These are phyloP conservation scores for Aphelidium insulamus DNA, from an alignment of 371 early-diverging fungal species.

Conservation along the genomic window DNA sequence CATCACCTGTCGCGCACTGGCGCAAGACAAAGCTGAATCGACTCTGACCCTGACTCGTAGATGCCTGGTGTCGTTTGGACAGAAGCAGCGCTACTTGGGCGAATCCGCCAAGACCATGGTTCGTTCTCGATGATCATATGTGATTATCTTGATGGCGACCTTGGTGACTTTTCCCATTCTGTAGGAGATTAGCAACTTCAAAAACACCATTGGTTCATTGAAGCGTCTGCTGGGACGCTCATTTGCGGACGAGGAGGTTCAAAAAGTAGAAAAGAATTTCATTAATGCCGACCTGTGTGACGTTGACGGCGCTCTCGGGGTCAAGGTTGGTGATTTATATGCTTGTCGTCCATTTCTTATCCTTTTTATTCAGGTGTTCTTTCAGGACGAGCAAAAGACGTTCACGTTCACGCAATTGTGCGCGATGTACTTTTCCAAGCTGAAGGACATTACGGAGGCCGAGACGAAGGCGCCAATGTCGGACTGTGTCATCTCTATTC, in stretches of 20 bases:
- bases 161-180: not conserved
- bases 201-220: conserved; percentile 76
- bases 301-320: conserved; percentile 64
- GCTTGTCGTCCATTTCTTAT: not conserved
- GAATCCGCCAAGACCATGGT: conserved; percentile 77
- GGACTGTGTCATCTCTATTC: conserved; percentile 84
- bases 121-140: not conserved
- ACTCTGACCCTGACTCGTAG: conserved; percentile 10
- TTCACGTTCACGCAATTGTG: conserved; percentile 75
- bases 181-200: conserved; percentile 75
- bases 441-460: conserved; percentile 63
- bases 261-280: conserved; percentile 52
- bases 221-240: conserved; percentile 94
- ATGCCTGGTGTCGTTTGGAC: conserved; percentile 77
- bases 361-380: conserved; percentile 29
- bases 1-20: too few relatives aligned
- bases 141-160: too few relatives aligned
- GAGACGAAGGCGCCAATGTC: conserved; percentile 69
- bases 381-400: conserved; percentile 40
- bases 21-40: not conserved
- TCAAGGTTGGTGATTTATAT: conserved; percentile 24
- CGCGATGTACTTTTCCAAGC: conserved; percentile 81
- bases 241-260: conserved; percentile 65
- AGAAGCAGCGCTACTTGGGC: conserved; percentile 83
- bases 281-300: conserved; percentile 57